phyloP scores from a whole-genome alignment of 2,329 filamentous ascomycete genomes.

The Ophiostoma quercus region DNA sequence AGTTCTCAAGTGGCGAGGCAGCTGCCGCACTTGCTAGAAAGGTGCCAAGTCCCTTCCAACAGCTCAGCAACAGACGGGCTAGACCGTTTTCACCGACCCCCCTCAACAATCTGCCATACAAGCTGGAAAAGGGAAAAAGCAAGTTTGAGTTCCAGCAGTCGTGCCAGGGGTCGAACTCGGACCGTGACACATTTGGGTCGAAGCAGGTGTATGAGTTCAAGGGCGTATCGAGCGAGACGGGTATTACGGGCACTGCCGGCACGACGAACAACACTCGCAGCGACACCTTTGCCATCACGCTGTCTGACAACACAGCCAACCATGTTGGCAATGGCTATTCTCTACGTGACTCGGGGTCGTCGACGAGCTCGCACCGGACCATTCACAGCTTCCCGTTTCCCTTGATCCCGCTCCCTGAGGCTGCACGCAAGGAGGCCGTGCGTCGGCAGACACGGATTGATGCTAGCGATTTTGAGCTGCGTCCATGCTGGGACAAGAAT shows the following conservation, averaged over 20 bases:
- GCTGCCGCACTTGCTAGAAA: conserved; percentile 15
- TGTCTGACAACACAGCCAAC: neutral
- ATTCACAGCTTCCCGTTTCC: conserved; percentile 32
- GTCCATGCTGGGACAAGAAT: conserved; percentile 5
- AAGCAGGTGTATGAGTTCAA: conserved; percentile 20
- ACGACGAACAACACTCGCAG: conserved; percentile 12
- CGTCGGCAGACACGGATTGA: neutral
- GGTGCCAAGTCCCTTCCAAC: conserved; percentile 25
- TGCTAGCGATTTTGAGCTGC: neutral
- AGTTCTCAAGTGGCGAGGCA: conserved; percentile 16
- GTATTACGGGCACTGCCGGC: neutral
- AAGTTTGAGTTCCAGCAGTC: conserved; percentile 26
- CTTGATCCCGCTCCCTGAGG: conserved; percentile 33
- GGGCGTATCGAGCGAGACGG: conserved; percentile 14
- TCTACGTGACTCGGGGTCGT: conserved; percentile 23
- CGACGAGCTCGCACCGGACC: conserved; percentile 23
- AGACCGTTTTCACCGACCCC: conserved; percentile 23
- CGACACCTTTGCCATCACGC: conserved; percentile 8
- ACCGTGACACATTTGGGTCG: neutral
- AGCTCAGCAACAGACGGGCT: conserved; percentile 10
- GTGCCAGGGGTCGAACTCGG: conserved; percentile 21
- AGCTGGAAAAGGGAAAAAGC: conserved; percentile 16
- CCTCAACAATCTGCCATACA: conserved; percentile 12
- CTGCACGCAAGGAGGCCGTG: conserved; percentile 31
- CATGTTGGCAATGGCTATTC: neutral